A percentile compares a stretch with the other conserved stretches of the same genome.
Evolutionary conservation across 1,284 basidiomycete genomes (phyloP).

Genomic region (Neolentinus lepideus): DNA sequence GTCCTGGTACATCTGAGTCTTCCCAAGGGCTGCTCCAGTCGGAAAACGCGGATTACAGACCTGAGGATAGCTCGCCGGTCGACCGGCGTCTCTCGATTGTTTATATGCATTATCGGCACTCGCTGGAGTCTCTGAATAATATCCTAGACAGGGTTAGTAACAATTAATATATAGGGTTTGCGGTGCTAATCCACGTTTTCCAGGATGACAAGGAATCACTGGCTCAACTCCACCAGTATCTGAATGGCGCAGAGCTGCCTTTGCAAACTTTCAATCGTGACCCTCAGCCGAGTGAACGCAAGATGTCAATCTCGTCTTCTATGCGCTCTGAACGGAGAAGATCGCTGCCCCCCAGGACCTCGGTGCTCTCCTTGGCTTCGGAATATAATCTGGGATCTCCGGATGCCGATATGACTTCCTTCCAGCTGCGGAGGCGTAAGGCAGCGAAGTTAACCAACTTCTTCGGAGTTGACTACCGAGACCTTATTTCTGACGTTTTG

Average conservation of each 20-base stretch:
- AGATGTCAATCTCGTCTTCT: slow-evolving; percentile 6
- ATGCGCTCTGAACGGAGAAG: slow-evolving; percentile 48
- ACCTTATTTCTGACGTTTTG: slow-evolving; percentile 65
- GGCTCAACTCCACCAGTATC: slow-evolving; percentile 63
- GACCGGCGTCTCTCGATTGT: slow-evolving; percentile 33
- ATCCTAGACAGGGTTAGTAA: slow-evolving; percentile 61
- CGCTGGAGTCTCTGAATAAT: slow-evolving; percentile 66
- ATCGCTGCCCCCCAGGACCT: slow-evolving; percentile 61
- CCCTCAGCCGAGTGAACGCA: neutral
- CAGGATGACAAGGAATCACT: slow-evolving; percentile 71
- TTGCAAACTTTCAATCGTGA: slow-evolving; percentile 10
- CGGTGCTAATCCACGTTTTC: slow-evolving; percentile 6
- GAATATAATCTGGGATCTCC: slow-evolving; percentile 32
- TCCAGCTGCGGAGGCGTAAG: slow-evolving; percentile 61
- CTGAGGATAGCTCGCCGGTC: slow-evolving; percentile 8
- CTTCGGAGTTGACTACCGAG: slow-evolving; percentile 76
- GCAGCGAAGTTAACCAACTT: slow-evolving; percentile 78
- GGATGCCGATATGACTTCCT: slow-evolving; percentile 41
- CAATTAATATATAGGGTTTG: slow-evolving; percentile 6
- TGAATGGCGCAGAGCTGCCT: slow-evolving; percentile 30
- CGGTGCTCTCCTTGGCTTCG: slow-evolving; percentile 51
- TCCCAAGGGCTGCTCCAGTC: slow-evolving; percentile 38
- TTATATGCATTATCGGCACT: slow-evolving; percentile 72
- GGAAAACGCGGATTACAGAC: slow-evolving; percentile 13
- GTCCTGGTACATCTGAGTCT: slow-evolving; percentile 52